Conservation (phyloP, 1,284 basidiomycete species). For the Leccinum huronense region DNA sequence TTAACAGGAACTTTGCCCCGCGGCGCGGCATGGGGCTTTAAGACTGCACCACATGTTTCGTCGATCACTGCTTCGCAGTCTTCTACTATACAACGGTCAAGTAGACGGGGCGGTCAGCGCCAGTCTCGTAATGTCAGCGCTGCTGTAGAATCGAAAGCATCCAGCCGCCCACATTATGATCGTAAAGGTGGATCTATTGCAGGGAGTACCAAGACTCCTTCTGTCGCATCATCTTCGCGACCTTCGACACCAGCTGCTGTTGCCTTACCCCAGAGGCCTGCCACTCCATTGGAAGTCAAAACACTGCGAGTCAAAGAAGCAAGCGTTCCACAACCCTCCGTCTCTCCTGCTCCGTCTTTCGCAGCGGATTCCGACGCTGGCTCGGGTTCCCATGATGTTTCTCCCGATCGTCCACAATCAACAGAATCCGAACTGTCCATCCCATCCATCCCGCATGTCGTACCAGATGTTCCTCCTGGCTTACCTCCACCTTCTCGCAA, state of each 20-base stretch:
- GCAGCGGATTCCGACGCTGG: conserved; percentile 42
- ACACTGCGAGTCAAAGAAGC: conserved; percentile 42
- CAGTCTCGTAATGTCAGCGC: conserved; percentile 38
- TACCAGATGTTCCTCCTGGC: conserved; percentile 55
- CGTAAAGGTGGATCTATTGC: conserved; percentile 37
- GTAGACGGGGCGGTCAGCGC: conserved; percentile 44
- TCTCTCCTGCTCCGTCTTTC: conserved; percentile 51
- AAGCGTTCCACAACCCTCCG: conserved; percentile 38
- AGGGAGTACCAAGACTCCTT: conserved; percentile 43
- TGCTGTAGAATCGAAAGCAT: conserved; percentile 39
- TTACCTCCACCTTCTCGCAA: conserved; percentile 54
- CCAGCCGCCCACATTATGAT: conserved; percentile 37
- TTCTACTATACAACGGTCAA: conserved; percentile 37
- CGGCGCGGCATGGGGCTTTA: conserved; percentile 80
- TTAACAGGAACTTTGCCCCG: conserved; percentile 60
- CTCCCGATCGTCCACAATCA: conserved; percentile 47
- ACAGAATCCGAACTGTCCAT: conserved; percentile 42
- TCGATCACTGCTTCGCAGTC: conserved; percentile 23
- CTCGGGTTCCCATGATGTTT: conserved; percentile 39
- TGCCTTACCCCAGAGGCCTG: conserved; percentile 42
- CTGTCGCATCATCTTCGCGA: conserved; percentile 61
- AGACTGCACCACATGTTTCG: conserved; percentile 36
- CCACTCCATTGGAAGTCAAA: conserved; percentile 47
- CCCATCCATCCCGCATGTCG: conserved; percentile 46
- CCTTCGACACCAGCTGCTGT: conserved; percentile 54